These are phyloP conservation scores for Mucor irregularis DNA, from an alignment of 371 early-diverging fungal genomes.

Conservation along the genomic window DNA sequence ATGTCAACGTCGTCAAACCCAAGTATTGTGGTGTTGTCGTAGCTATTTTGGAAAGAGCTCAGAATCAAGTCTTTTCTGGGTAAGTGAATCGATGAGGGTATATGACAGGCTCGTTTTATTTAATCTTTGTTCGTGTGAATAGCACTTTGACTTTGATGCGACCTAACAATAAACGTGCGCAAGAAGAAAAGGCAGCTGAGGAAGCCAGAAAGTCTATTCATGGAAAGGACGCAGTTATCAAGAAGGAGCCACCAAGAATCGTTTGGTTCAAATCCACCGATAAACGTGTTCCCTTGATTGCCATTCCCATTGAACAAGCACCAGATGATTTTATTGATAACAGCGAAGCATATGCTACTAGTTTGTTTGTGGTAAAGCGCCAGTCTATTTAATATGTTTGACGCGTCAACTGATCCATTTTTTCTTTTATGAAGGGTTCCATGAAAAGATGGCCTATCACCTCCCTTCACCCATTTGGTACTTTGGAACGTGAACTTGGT, in stretches of 20 bases:
- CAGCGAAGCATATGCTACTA: slow-evolving; percentile 52
- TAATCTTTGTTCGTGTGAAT: neutral
- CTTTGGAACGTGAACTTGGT: slow-evolving; percentile 65
- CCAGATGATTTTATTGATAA: slow-evolving; percentile 67
- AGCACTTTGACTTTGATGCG: slow-evolving; percentile 57
- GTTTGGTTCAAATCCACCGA: slow-evolving; percentile 88
- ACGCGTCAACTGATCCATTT: neutral
- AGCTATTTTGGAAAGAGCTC: slow-evolving; percentile 65
- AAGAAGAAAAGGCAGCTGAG: slow-evolving; percentile 40
- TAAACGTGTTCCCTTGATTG: slow-evolving; percentile 76
- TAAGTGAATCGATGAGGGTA: too few species aligned
- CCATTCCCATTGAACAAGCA: slow-evolving; percentile 71
- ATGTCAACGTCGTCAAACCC: slow-evolving; percentile 55
- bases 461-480: slow-evolving; percentile 72
- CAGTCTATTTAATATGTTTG: neutral
- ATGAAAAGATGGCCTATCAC: slow-evolving; percentile 76
- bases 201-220: slow-evolving; percentile 10
- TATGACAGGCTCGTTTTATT: slow-evolving; percentile 17
- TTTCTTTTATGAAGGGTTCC: slow-evolving; percentile 34
- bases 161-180: slow-evolving; percentile 61
- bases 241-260: slow-evolving; percentile 48
- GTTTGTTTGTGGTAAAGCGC: slow-evolving; percentile 43
- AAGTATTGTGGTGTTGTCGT: slow-evolving; percentile 70
- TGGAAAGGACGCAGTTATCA: slow-evolving; percentile 10
- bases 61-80: slow-evolving; percentile 68